Percentiles rank a stretch among this genome's conserved stretches.
phyloP scores from a whole-genome alignment of 495 filamentous ascomycete genomes.

The Talaromyces trachyspermus region DNA sequence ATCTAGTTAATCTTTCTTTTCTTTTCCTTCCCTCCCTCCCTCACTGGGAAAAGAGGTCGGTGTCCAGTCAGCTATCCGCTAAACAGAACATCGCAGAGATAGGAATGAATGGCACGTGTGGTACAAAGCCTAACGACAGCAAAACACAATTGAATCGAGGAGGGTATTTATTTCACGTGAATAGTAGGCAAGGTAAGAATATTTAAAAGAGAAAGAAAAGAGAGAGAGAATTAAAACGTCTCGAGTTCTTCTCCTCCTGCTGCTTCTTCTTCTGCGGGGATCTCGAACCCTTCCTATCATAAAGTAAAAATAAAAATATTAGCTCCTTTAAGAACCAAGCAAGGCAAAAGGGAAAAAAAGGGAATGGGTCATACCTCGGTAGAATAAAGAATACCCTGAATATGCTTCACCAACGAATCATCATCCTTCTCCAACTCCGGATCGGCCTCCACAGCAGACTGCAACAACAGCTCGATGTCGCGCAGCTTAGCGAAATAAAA shows the following conservation, averaged over 20 bases:
- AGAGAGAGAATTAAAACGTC: constrained; percentile 34
- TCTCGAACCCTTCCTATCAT: constrained; percentile 50
- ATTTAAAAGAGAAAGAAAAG: constrained; percentile 3
- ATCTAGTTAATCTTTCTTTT: too few relatives aligned
- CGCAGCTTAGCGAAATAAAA: constrained; percentile 98
- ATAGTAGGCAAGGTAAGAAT: neutral
- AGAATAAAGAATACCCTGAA: constrained; percentile 93
- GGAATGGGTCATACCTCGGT: constrained; percentile 59
- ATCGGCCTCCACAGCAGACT: constrained; percentile 83
- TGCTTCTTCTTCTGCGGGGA: constrained; percentile 30
- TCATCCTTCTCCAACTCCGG: constrained; percentile 90
- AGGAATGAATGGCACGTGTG: too few relatives aligned
- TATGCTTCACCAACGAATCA: constrained; percentile 82
- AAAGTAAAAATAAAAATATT: too few relatives aligned
- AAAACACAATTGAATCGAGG: too few relatives aligned
- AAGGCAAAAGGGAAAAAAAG: constrained; percentile 7
- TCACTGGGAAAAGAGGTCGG: too few relatives aligned
- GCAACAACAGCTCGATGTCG: constrained; percentile 90
- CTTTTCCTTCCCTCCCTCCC: too few relatives aligned
- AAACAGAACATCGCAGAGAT: too few relatives aligned
- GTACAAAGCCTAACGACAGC: too few relatives aligned
- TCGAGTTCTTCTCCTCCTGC: constrained; percentile 39
- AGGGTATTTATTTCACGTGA: constrained; percentile 1
- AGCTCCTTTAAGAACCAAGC: neutral
- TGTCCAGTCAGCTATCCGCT: too few relatives aligned